A percentile compares a stretch with the other conserved stretches of the same genome.
Evolutionary conservation across 352 stramenopile species (phyloP).

Genomic region (Phytopythium litorale): DNA sequence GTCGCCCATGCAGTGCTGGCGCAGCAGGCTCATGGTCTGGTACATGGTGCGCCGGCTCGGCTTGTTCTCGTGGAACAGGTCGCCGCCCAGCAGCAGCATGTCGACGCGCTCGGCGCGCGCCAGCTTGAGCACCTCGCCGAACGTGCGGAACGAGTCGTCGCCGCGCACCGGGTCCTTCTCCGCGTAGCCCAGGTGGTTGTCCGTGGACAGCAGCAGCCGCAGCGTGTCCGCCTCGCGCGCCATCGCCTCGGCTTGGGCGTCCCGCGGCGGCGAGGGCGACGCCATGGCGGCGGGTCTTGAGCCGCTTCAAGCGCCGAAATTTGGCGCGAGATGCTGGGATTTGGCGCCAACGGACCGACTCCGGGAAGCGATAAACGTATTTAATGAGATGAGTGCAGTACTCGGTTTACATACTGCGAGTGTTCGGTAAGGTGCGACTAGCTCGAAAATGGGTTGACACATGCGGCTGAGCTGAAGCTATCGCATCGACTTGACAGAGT

Average conservation of each 20-base stretch:
- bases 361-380: not conserved
- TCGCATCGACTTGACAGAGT: no score
- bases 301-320: not conserved
- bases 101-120: constrained; percentile 77
- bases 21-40: constrained; percentile 96
- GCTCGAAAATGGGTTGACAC: not conserved
- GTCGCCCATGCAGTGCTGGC: constrained; percentile 94
- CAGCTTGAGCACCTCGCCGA: constrained; percentile 85
- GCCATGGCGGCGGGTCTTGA: not conserved
- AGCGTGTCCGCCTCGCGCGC: constrained; percentile 39
- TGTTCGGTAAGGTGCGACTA: not conserved
- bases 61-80: constrained; percentile 99
- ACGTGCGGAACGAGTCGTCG: constrained; percentile 90
- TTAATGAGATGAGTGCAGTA: not conserved
- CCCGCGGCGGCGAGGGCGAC: not conserved
- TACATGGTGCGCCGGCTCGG: constrained; percentile 94
- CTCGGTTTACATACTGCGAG: no score
- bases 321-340: not conserved
- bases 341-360: not conserved
- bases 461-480: no score
- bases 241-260: not conserved
- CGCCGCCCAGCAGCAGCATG: constrained; percentile 93
- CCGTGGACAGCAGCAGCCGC: constrained; percentile 95
- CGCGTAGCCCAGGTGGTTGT: constrained; percentile 98
- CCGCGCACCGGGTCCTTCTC: constrained; percentile 95